Conservation (phyloP, 164 flowering plant species). For the Pachysandra terminalis region DNA sequence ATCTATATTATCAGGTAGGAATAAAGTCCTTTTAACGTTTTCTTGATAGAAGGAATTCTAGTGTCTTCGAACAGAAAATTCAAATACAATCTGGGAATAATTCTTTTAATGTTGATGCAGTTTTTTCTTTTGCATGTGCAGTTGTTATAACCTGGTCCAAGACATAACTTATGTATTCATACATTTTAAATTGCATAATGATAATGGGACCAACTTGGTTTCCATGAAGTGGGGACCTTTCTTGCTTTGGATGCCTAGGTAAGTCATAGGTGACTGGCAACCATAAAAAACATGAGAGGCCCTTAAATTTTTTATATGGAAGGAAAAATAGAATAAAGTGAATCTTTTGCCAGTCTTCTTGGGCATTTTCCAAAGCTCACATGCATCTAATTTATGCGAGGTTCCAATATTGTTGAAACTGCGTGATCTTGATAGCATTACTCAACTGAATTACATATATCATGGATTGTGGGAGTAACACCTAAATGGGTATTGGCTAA, state of each 20-base stretch:
- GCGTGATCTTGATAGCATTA: neutral
- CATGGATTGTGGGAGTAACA: neutral
- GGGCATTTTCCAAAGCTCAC: too few relatives aligned
- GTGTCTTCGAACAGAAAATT: too few relatives aligned
- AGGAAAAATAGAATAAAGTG: too few relatives aligned
- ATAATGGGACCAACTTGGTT: neutral
- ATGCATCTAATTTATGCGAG: too few relatives aligned
- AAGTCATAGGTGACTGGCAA: neutral
- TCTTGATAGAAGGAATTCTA: neutral
- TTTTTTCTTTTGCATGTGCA: neutral
- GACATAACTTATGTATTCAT: neutral
- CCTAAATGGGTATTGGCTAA: neutral
- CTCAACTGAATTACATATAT: neutral
- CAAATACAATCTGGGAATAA: too few relatives aligned
- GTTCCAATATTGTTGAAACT: too few relatives aligned
- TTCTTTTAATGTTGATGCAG: neutral
- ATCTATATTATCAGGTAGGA: slow-evolving; percentile 90
- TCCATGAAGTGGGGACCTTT: neutral
- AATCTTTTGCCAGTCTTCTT: too few relatives aligned
- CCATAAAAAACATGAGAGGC: neutral
- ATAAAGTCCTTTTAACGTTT: neutral
- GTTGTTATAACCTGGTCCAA: neutral
- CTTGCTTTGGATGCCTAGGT: neutral
- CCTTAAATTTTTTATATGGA: neutral
- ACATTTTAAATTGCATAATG: neutral